Percentiles rank a stretch among this genome's conserved stretches.
These are phyloP conservation scores for Globisporangium lucens DNA, from an alignment of 352 stramenopile genomes.

Conservation along the genomic window DNA sequence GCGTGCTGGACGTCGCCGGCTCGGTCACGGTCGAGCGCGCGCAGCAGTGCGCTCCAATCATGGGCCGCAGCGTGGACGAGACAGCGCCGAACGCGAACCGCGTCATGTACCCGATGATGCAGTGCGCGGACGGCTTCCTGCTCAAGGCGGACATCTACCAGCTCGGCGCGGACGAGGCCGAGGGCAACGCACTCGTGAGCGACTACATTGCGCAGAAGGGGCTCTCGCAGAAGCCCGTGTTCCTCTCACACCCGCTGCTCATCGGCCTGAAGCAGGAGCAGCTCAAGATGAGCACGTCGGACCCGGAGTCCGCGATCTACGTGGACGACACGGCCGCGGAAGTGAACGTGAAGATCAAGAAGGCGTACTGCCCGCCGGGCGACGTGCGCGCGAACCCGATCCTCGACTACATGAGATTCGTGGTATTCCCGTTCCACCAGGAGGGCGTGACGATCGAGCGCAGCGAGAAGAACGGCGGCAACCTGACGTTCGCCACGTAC, in stretches of 20 bases:
- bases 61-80: conserved; percentile 91
- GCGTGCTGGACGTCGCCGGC: conserved; percentile 90
- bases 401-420: conserved; percentile 95
- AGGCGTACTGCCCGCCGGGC: conserved; percentile 95
- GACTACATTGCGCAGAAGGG: conserved; percentile 96
- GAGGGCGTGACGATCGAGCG: conserved; percentile 73
- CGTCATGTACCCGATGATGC: conserved; percentile 97
- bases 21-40: conserved; percentile 90
- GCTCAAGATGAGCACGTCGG: conserved; percentile 99
- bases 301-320: conserved; percentile 97
- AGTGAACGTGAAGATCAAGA: conserved; percentile 98
- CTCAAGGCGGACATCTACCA: conserved; percentile 99
- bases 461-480: conserved; percentile 82
- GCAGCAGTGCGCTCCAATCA: conserved; percentile 98
- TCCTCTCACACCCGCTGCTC: conserved; percentile 97
- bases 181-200: conserved; percentile 93
- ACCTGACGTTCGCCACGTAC: conserved; percentile 89
- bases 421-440: conserved; percentile 89
- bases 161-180: conserved; percentile 96
- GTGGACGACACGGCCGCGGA: conserved; percentile 95
- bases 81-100: conserved; percentile 89
- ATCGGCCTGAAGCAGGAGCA: conserved; percentile 98
- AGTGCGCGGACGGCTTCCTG: conserved; percentile 99
- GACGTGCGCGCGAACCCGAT: conserved; percentile 92
- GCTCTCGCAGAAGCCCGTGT: conserved; percentile 75